Percentiles rank a stretch among this genome's conserved stretches.
Evolutionary conservation across 306 rosid genomes (phyloP).

Genomic region (Medicago ruthenica): DNA sequence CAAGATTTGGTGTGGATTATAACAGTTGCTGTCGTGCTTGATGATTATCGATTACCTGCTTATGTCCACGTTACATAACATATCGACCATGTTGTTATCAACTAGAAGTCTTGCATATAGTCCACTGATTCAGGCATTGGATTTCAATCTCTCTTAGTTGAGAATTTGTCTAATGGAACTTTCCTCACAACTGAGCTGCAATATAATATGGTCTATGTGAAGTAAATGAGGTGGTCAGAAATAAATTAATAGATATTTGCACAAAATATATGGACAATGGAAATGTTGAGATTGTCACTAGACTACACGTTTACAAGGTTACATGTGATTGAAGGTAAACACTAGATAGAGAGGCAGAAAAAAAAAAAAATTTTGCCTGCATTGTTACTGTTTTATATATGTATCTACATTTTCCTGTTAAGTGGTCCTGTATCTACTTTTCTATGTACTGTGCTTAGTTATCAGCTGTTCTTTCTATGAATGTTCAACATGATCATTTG

Average conservation of each 20-base stretch:
- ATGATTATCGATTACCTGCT: background rate
- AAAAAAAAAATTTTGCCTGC: background rate
- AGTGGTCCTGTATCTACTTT: background rate
- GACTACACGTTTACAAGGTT: background rate
- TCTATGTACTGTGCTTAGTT: background rate
- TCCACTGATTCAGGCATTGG: background rate
- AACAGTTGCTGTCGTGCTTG: background rate
- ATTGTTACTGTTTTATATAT: no score
- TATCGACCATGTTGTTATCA: background rate
- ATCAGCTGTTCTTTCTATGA: background rate
- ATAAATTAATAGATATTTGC: no score
- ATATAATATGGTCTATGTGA: background rate
- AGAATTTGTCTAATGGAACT: background rate
- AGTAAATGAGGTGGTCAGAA: no score
- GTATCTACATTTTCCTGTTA: no score
- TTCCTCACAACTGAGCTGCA: background rate
- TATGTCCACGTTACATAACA: background rate
- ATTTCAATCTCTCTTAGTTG: background rate
- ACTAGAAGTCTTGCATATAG: background rate
- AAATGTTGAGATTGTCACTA: background rate
- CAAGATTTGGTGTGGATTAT: background rate
- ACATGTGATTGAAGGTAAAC: background rate
- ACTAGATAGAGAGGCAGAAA: background rate
- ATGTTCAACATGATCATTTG: no score
- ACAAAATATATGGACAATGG: no score